Evolutionary conservation across 371 early-diverging fungal species (phyloP).

Genomic region (Gilbertella persicaria): DNA sequence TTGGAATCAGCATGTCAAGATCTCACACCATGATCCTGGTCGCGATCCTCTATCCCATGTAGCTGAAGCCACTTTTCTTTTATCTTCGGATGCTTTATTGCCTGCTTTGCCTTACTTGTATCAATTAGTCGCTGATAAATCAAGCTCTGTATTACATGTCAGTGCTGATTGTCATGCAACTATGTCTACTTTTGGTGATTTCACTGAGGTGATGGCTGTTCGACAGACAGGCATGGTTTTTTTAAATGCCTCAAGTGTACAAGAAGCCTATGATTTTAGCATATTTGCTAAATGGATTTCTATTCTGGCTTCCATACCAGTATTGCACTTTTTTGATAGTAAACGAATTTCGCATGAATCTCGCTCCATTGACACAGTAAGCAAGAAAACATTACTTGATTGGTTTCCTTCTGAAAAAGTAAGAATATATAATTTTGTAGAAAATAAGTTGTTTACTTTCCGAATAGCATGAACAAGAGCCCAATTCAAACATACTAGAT

Average conservation of each 20-base stretch:
- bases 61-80: background rate
- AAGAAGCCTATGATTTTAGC: conserved; percentile 74
- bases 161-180: conserved; percentile 23
- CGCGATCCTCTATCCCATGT: conserved; percentile 6
- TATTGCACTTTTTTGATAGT: conserved; percentile 61
- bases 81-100: conserved; percentile 52
- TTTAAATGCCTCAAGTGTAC: conserved; percentile 67
- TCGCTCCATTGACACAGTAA: conserved; percentile 27
- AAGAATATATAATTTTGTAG: no score
- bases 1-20: conserved; percentile 4
- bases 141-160: conserved; percentile 56
- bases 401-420: no score
- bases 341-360: conserved; percentile 43
- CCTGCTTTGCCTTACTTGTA: conserved; percentile 63
- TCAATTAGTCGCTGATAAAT: conserved; percentile 43
- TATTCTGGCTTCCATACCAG: conserved; percentile 57
- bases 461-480: conserved; percentile 3
- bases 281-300: conserved; percentile 65
- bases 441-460: no score
- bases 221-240: conserved; percentile 75
- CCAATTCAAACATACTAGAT: conserved; percentile 15
- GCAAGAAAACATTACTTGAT: no score
- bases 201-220: conserved; percentile 69
- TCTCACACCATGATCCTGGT: background rate
- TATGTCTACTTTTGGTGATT: conserved; percentile 37